These are phyloP conservation scores for Fomitopsis betulina DNA, from an alignment of 1,284 basidiomycete genomes.

Conservation along the genomic window DNA sequence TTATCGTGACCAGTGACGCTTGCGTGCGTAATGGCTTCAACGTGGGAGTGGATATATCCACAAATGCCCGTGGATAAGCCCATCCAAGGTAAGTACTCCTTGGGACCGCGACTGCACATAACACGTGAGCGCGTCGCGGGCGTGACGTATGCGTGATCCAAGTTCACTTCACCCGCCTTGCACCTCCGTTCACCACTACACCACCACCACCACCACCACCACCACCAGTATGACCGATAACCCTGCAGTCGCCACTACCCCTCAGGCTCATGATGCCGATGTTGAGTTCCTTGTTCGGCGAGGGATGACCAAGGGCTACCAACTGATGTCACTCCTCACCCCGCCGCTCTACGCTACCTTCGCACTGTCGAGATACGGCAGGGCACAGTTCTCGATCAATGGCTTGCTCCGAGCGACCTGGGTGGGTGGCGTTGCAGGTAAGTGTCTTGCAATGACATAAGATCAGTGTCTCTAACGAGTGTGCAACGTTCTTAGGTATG, in stretches of 20 bases:
- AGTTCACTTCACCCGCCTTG: neutral
- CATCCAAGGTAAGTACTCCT: no score
- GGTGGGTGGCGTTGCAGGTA: constrained; percentile 58
- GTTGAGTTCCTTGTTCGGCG: constrained; percentile 54
- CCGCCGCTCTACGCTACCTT: constrained; percentile 55
- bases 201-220: neutral
- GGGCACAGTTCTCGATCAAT: constrained; percentile 50
- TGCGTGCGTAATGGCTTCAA: no score
- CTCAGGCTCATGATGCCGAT: constrained; percentile 30
- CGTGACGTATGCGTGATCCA: neutral
- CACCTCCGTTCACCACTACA: neutral
- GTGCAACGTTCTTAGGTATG: constrained; percentile 24
- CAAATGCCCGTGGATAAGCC: no score
- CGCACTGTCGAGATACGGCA: constrained; percentile 48
- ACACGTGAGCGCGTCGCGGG: constrained; percentile 1
- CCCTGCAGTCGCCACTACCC: constrained; percentile 16
- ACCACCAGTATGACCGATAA: constrained; percentile 19
- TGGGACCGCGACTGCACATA: neutral
- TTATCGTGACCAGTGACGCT: no score
- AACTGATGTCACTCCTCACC: constrained; percentile 53
- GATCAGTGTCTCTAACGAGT: neutral
- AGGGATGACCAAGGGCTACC: constrained; percentile 61
- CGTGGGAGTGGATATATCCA: no score
- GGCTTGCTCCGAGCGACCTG: constrained; percentile 63
- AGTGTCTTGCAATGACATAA: constrained; percentile 6